A percentile compares a stretch with the other conserved stretches of the same genome.
These are phyloP conservation scores for Verticillium nonalfalfae DNA, from an alignment of 2,329 filamentous ascomycete species.

Conservation along the genomic window DNA sequence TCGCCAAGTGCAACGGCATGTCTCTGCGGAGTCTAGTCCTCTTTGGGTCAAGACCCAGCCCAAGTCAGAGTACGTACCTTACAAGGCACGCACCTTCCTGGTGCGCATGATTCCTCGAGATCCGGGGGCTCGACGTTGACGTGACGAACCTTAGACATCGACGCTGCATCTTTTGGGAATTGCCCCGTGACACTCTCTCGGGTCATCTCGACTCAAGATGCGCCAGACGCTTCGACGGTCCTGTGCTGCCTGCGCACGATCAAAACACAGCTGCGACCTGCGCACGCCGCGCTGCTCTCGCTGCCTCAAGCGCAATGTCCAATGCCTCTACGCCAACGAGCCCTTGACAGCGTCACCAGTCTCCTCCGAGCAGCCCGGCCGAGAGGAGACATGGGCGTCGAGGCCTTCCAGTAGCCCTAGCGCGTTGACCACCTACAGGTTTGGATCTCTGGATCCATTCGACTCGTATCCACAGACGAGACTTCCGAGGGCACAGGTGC, in stretches of 20 bases:
- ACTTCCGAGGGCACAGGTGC: constrained; percentile 41
- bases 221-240: constrained; percentile 50
- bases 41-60: constrained; percentile 7
- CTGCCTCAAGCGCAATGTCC: constrained; percentile 39
- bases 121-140: background rate
- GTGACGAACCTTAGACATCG: background rate
- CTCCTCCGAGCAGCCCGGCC: constrained; percentile 1
- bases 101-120: background rate
- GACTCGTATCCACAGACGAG: constrained; percentile 49
- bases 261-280: constrained; percentile 51
- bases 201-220: constrained; percentile 27
- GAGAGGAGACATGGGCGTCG: background rate
- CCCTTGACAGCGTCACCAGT: constrained; percentile 28
- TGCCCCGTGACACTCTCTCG: background rate
- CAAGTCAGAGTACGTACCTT: background rate
- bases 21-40: constrained; percentile 22
- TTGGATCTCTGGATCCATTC: constrained; percentile 44
- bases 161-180: background rate
- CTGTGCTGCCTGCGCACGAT: constrained; percentile 47
- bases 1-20: constrained; percentile 1
- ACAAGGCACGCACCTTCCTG: background rate
- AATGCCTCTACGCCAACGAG: constrained; percentile 48
- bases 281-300: constrained; percentile 47
- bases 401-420: background rate
- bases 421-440: constrained; percentile 17